Conservation (phyloP, 805 yeast species). For the Spathaspora passalidarum region DNA sequence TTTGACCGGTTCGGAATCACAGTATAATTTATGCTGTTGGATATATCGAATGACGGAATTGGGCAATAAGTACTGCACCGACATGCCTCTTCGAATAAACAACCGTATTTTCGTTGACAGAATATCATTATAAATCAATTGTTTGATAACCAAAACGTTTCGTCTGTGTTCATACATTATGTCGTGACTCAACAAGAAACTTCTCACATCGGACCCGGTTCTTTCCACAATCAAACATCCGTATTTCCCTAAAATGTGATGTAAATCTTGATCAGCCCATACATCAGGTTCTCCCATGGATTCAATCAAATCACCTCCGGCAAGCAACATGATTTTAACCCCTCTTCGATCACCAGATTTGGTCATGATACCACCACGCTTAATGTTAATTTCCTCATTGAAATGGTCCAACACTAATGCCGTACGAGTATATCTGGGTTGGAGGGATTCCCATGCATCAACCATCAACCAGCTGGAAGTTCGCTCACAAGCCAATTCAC, state of each 20-base stretch:
- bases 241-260: constrained; percentile 91
- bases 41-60: constrained; percentile 93
- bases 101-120: constrained; percentile 91
- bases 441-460: constrained; percentile 98
- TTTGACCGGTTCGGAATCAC: constrained; percentile 91
- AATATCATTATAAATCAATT: constrained; percentile 93
- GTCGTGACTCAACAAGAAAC: constrained; percentile 88
- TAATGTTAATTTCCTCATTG: constrained; percentile 89
- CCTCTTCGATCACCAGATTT: constrained; percentile 64
- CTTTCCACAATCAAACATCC: constrained; percentile 97
- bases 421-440: constrained; percentile 86
- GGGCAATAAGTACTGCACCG: constrained; percentile 91
- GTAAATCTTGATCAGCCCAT: constrained; percentile 95
- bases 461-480: constrained; percentile 98
- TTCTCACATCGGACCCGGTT: constrained; percentile 93
- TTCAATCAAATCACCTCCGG: constrained; percentile 97
- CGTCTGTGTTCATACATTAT: constrained; percentile 95
- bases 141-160: constrained; percentile 91
- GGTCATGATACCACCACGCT: constrained; percentile 76
- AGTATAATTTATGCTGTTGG: constrained; percentile 85
- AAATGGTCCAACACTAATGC: constrained; percentile 95
- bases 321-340: constrained; percentile 90
- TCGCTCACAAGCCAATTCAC: constrained; percentile 96
- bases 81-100: constrained; percentile 92
- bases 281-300: constrained; percentile 99